Evolutionary conservation across 805 yeast species (phyloP), one percentile per base, ranked within the genome.

Genomic region (Barnettozyma vustinii): DNA sequence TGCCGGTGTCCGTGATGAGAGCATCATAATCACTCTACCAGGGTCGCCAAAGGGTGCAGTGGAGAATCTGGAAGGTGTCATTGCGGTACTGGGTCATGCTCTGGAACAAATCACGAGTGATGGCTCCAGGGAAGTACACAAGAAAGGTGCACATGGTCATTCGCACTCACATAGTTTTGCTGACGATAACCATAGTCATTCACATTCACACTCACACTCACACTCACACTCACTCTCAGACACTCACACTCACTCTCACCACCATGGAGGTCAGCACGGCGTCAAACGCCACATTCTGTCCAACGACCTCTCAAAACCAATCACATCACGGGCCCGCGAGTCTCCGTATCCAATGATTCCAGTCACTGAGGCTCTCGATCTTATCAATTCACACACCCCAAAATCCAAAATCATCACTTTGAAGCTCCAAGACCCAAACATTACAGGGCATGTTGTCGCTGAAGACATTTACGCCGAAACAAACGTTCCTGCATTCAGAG

Each of bases 21-120:
- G 72, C 0, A 52, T 77, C 37, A 61, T 77, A 0, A 54, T 77
- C 12, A 74, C 81, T 0, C 59, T 77, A 4, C 83, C 83, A 0
- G 83, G 83, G 0, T 75, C 80, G 1, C 76, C 78, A 1, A 74
- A 69, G 49, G 82, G 73, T 1, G 75, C 77, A 0, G 52, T 51
- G 1, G 81, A 77, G 55, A 74, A 74, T 51, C 51, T 75, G 27
- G 62, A 59, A 15, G 72, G 78, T 0, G 50, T 77, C 10, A 40
- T 67, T 1, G 60, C 55, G 1, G 63, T 70, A 2, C 52, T 77
- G 36, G 66, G 68, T 1, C 82, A 77, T 58, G 79, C 79, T 0
- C 52, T 76, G 40, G 52, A 57, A 9, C 74, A 75, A 46, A 51
- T 70, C 12, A 63, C 51, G 0, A 63, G 63, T 13, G 65, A 57